Base-by-base conservation (phyloP, 1,284 basidiomycete genomes). In the Pyrrhoderma noxium region DNA sequence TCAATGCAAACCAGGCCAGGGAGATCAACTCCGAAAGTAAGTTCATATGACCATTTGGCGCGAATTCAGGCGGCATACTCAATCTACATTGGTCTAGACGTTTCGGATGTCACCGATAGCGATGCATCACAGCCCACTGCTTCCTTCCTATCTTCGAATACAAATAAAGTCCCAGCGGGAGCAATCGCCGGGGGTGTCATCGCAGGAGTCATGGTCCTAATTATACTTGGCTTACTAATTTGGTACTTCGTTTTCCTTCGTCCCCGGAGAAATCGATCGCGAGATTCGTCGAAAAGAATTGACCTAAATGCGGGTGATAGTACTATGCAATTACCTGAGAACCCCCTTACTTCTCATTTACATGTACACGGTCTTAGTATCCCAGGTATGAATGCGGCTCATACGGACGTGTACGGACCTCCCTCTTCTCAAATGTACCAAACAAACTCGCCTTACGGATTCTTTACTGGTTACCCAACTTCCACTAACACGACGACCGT, bases 171-270 rank as follows among this genome's bases (percentile, higher is more conserved):
- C 13, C 31, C 41, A 23, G 45, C 35, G 23, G 53, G 53, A 31
- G 53, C 53, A 5, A 54, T 54, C 34, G 53, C 41, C 35, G 53
- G 53, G 9, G 53, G 53, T 16, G 53, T 51, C 9, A 49, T 51
- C 13, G 53, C 42, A 13, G 53, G 53, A 2, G 37, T 47, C 21
- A 3, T 54, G 9, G 41, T 45, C 8, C 44, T 54, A 27, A 36
- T 42, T 3, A 23, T 35, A 21, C 8, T 41, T 19, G 37, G 11
- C 9, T 14, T 53, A 13, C 11, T 43, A 5, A 37, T 53, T 9
- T 53, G 52, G 52, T 53, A 47, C 23, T 37, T 44, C 27, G 22
- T 47, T 13, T 43, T 11, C 40, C 22, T 18, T 40, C 21, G 5
- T 8, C 38, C 38, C 8, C 38, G 16, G 38, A 40, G 8, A n/a